Conservation (phyloP, 768 basidiomycete genomes). For the Xerocomellus amylosporus region DNA sequence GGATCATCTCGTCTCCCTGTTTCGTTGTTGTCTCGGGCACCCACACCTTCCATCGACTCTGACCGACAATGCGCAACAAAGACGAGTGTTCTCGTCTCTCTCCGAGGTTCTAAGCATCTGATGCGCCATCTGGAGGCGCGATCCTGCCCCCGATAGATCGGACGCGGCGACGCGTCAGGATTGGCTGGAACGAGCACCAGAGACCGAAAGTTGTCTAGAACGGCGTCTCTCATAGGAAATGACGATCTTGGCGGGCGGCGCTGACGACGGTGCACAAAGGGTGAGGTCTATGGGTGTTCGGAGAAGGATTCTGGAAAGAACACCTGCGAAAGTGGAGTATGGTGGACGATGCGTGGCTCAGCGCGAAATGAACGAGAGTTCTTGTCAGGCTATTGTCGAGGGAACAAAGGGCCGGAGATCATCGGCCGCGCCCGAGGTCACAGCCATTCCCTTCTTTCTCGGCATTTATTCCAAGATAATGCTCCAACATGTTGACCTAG, state of each 20-base stretch:
- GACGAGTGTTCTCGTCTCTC: slow-evolving; percentile 47
- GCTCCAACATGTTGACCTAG: too few species aligned
- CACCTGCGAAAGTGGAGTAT: slow-evolving; percentile 43
- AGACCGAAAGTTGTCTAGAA: slow-evolving; percentile 78
- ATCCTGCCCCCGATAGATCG: too few species aligned
- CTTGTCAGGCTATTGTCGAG: slow-evolving; percentile 17
- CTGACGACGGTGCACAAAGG: slow-evolving; percentile 30
- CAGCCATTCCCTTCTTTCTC: slow-evolving; percentile 18
- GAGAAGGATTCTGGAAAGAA: slow-evolving; percentile 81
- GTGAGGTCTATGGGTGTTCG: slow-evolving; percentile 55
- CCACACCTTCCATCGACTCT: slow-evolving; percentile 38
- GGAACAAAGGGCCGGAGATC: slow-evolving; percentile 31
- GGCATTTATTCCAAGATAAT: background rate
- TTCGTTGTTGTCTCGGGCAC: too few species aligned
- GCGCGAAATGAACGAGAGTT: slow-evolving; percentile 10
- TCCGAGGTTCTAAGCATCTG: slow-evolving; percentile 28
- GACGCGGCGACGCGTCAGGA: slow-evolving; percentile 32
- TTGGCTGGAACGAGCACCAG: slow-evolving; percentile 61
- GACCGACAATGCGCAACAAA: slow-evolving; percentile 56
- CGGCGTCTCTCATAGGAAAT: slow-evolving; percentile 68
- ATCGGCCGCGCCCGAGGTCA: background rate
- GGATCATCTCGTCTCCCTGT: background rate
- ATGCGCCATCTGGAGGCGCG: background rate
- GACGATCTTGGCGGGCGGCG: slow-evolving; percentile 38
- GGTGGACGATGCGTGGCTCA: background rate